These are phyloP conservation scores for Ophiostoma ips DNA, from an alignment of 2,329 filamentous ascomycete genomes.

Conservation along the genomic window DNA sequence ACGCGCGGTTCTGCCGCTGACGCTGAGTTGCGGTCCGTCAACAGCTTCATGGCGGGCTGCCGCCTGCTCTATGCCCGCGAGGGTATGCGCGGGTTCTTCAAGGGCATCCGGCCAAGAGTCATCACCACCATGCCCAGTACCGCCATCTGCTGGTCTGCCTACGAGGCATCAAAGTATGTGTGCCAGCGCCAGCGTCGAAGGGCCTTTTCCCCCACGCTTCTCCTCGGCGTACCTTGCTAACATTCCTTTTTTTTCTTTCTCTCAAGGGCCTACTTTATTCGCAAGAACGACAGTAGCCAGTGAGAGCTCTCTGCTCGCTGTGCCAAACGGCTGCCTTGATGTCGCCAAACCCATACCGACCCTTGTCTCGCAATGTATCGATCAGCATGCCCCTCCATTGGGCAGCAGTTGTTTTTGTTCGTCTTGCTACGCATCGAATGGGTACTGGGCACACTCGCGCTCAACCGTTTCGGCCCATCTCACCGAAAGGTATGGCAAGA, in stretches of 20 bases:
- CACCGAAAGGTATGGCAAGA: too few relatives aligned
- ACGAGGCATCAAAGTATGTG: slow-evolving; percentile 51
- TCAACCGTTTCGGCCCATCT: too few relatives aligned
- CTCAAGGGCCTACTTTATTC: slow-evolving; percentile 50
- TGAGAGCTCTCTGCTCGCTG: background rate
- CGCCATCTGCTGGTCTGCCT: slow-evolving; percentile 92
- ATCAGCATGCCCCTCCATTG: too few relatives aligned
- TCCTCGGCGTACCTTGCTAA: background rate
- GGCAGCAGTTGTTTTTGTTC: too few relatives aligned
- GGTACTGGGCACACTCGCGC: too few relatives aligned
- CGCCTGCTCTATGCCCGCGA: slow-evolving; percentile 71
- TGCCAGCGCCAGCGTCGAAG: background rate
- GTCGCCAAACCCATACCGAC: background rate
- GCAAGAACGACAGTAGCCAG: slow-evolving; percentile 10
- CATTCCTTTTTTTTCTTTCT: background rate
- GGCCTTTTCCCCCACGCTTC: background rate
- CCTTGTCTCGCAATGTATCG: too few relatives aligned
- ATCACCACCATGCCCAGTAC: slow-evolving; percentile 97
- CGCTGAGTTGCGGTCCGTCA: slow-evolving; percentile 70
- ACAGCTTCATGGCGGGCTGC: slow-evolving; percentile 66
- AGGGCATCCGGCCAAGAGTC: slow-evolving; percentile 78
- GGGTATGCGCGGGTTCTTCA: slow-evolving; percentile 78
- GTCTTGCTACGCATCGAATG: too few relatives aligned
- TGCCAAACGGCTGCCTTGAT: background rate
- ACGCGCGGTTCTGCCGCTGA: slow-evolving; percentile 74